Percentiles rank a stretch among this genome's conserved stretches.
phyloP scores from a whole-genome alignment of 495 filamentous ascomycete genomes.

The Trichoderma gamsii region DNA sequence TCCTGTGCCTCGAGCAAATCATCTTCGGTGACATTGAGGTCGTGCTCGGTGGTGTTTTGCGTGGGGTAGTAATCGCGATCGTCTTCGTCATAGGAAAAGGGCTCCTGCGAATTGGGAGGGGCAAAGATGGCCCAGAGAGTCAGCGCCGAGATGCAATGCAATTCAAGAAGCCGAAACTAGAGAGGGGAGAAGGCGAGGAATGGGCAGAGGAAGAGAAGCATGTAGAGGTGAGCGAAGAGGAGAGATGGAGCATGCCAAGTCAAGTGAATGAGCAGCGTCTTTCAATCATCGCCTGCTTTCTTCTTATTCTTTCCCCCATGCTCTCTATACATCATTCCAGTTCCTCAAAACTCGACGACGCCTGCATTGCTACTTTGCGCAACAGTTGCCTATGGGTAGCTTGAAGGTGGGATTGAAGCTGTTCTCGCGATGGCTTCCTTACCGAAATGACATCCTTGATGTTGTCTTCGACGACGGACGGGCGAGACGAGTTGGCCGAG shows the following conservation, averaged over 20 bases:
- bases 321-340: too few relatives aligned
- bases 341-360: too few relatives aligned
- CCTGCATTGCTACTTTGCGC: too few relatives aligned
- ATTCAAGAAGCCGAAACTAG: background rate
- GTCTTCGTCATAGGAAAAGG: conserved; percentile 13
- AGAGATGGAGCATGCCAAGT: background rate
- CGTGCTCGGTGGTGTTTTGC: conserved; percentile 13
- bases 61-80: conserved; percentile 4
- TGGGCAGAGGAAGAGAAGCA: background rate
- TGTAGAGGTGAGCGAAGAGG: background rate
- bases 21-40: conserved; percentile 25
- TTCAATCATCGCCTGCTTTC: background rate
- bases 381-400: too few relatives aligned
- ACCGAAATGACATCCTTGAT: conserved; percentile 10
- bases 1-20: conserved; percentile 27
- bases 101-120: background rate
- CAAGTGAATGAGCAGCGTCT: background rate
- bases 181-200: background rate
- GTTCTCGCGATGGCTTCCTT: background rate
- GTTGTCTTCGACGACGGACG: conserved; percentile 1
- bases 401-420: background rate
- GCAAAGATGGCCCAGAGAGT: background rate
- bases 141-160: background rate
- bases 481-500: conserved; percentile 6
- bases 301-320: background rate